A percentile compares a stretch with the other conserved stretches of the same genome.
phyloP scores from a whole-genome alignment of 371 early-diverging fungal species.

The Vairimorpha necatrix region DNA sequence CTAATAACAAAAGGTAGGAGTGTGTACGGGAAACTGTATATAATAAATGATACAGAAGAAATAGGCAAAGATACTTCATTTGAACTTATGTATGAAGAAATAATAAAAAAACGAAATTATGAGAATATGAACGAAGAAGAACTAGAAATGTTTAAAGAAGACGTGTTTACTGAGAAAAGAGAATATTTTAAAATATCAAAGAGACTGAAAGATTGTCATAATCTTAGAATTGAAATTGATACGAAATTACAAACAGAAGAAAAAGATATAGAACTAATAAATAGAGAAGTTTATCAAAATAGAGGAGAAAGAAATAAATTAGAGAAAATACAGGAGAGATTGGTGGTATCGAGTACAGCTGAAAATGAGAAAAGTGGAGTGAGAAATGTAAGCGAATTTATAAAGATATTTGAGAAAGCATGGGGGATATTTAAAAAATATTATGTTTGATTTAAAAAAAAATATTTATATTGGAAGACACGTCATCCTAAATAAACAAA shows the following conservation, averaged over 20 bases:
- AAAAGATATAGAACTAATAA: background rate
- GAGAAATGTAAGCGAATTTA: background rate
- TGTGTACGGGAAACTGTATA: background rate
- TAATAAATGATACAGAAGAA: background rate
- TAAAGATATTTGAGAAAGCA: background rate
- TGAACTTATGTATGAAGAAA: slow-evolving; percentile 14
- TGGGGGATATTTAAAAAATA: background rate
- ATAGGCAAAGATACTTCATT: slow-evolving; percentile 1
- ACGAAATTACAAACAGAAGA: background rate
- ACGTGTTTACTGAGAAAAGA: background rate
- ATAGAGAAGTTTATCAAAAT: background rate
- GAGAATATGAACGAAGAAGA: background rate
- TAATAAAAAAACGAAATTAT: background rate
- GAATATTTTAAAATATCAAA: background rate
- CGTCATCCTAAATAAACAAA: too few relatives aligned
- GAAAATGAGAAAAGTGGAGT: background rate
- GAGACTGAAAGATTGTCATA: background rate
- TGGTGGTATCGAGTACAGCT: background rate
- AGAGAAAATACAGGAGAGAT: background rate
- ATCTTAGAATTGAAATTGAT: slow-evolving; percentile 11
- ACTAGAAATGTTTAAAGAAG: background rate
- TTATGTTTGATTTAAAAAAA: too few relatives aligned
- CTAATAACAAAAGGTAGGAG: background rate
- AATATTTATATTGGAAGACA: too few relatives aligned
- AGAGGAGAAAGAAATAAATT: background rate